Conservation (phyloP, 768 basidiomycete genomes). For the Mycena rebaudengoi region DNA sequence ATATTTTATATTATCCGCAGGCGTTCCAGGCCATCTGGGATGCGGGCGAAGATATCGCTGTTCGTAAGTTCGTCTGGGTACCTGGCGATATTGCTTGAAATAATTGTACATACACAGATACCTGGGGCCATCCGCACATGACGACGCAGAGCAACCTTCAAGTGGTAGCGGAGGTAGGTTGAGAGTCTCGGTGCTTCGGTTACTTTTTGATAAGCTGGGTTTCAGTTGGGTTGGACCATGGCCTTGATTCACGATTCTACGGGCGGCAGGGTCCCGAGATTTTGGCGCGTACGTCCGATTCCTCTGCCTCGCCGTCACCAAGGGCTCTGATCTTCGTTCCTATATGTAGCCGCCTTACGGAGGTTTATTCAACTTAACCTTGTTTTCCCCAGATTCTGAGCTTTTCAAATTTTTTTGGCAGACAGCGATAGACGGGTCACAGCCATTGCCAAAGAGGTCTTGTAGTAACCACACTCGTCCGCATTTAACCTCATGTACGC, state of each 20-base stretch:
- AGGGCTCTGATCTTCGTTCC: neutral
- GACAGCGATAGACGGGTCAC: conserved; percentile 61
- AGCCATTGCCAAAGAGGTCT: conserved; percentile 87
- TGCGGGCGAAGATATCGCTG: conserved; percentile 55
- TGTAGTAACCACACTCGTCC: no score
- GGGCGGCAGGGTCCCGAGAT: conserved; percentile 74
- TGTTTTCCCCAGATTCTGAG: no score
- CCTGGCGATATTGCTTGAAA: no score
- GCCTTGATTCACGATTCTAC: conserved; percentile 82
- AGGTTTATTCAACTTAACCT: neutral
- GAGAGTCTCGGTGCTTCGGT: neutral
- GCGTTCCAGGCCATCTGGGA: conserved; percentile 64
- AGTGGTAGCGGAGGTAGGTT: conserved; percentile 69
- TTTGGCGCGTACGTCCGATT: conserved; percentile 63
- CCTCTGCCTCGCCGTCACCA: neutral
- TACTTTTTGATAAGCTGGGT: neutral
- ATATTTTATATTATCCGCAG: conserved; percentile 67
- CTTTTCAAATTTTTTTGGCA: neutral
- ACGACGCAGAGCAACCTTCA: conserved; percentile 75
- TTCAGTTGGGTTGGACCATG: conserved; percentile 80
- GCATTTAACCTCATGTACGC: no score
- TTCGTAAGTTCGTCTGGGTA: no score
- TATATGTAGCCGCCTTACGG: conserved; percentile 21
- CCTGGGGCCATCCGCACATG: conserved; percentile 84
- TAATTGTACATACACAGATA: no score